A percentile compares a stretch with the other conserved stretches of the same genome.
phyloP scores from a whole-genome alignment of 2,329 filamentous ascomycete species.

The Teratosphaeria epicoccoides region DNA sequence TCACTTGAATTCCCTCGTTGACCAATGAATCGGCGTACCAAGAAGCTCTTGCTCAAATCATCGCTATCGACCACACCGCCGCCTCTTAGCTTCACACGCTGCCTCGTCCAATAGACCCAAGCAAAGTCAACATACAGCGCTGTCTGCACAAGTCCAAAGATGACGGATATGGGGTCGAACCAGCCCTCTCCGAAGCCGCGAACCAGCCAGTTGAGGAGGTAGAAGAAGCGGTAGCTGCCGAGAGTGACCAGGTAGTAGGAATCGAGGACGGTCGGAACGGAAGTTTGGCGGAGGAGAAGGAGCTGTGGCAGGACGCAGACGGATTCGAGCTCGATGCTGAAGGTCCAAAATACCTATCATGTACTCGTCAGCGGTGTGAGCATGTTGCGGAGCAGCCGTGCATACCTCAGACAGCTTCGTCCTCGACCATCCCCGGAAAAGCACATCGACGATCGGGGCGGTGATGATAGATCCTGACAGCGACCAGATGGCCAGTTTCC shows the following conservation, averaged over 20 bases:
- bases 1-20: slow-evolving; percentile 31
- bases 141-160: slow-evolving; percentile 84
- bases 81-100: slow-evolving; percentile 82
- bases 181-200: slow-evolving; percentile 45
- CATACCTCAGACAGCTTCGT: slow-evolving; percentile 22
- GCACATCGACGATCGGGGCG: slow-evolving; percentile 62
- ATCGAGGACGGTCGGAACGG: slow-evolving; percentile 88
- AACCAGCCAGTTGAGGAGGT: slow-evolving; percentile 84
- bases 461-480: slow-evolving; percentile 54
- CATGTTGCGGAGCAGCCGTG: background rate
- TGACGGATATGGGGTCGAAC: slow-evolving; percentile 62
- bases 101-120: slow-evolving; percentile 91
- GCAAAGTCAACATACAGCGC: slow-evolving; percentile 87
- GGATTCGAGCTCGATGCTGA: slow-evolving; percentile 86
- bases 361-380: background rate
- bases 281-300: slow-evolving; percentile 84
- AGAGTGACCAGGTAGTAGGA: slow-evolving; percentile 89
- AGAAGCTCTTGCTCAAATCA: slow-evolving; percentile 74
- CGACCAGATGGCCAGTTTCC: slow-evolving; percentile 71
- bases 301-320: slow-evolving; percentile 85
- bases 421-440: slow-evolving; percentile 43
- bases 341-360: slow-evolving; percentile 65
- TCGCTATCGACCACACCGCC: slow-evolving; percentile 85
- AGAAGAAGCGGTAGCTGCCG: slow-evolving; percentile 77
- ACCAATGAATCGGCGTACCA: slow-evolving; percentile 69